Conservation (phyloP, 768 basidiomycete genomes). For the Multifurca ochricompacta region DNA sequence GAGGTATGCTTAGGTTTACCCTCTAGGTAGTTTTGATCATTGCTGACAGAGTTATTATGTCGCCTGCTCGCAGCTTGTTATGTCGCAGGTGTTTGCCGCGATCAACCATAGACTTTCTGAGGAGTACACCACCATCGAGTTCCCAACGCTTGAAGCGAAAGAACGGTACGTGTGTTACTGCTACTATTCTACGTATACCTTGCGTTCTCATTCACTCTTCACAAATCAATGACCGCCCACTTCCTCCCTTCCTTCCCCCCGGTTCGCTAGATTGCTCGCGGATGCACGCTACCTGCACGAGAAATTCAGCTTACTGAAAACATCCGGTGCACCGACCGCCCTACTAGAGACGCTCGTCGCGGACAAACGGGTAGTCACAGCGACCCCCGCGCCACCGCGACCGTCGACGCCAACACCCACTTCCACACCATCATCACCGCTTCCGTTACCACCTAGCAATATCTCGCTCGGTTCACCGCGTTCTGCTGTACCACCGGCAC, state of each 20-base stretch:
- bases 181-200: constrained; percentile 4
- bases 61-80: constrained; percentile 58
- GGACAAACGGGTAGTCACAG: constrained; percentile 44
- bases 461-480: constrained; percentile 11
- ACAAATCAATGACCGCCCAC: too few species aligned
- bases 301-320: constrained; percentile 67
- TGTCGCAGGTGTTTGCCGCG: constrained; percentile 90
- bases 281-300: constrained; percentile 74
- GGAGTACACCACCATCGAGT: constrained; percentile 74
- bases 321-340: constrained; percentile 52
- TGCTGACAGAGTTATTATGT: constrained; percentile 1
- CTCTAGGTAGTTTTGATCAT: neutral
- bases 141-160: constrained; percentile 80
- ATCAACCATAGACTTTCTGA: constrained; percentile 88
- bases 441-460: constrained; percentile 12
- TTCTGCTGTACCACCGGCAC: neutral
- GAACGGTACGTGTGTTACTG: constrained; percentile 72
- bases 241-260: too few species aligned
- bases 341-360: constrained; percentile 83
- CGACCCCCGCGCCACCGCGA: neutral
- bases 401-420: neutral
- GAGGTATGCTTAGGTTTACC: constrained; percentile 51
- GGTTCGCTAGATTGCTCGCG: constrained; percentile 69
- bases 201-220: constrained; percentile 4
- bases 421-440: neutral